phyloP scores from a whole-genome alignment of 176 grass and related monocot genomes.

The Carex littledalei region DNA sequence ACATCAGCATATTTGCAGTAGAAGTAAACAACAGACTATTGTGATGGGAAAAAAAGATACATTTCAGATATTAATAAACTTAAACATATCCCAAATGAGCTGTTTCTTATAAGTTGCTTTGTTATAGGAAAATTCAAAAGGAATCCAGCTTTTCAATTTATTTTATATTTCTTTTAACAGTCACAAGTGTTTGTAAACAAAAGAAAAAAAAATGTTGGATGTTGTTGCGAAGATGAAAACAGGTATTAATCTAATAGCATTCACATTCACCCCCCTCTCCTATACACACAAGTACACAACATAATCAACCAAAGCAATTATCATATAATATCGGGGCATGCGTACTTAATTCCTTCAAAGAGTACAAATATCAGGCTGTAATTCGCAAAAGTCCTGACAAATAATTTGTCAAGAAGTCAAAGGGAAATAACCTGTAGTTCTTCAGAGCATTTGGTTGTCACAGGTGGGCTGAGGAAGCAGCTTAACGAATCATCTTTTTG shows the following conservation, averaged over 20 bases:
- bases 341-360: neutral
- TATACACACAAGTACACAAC: neutral
- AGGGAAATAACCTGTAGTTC: slow-evolving; percentile 55
- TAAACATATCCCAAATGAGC: too few relatives aligned
- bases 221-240: neutral
- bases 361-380: neutral
- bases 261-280: neutral
- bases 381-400: neutral
- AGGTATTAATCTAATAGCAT: neutral
- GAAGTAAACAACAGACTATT: neutral
- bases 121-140: neutral
- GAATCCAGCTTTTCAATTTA: neutral
- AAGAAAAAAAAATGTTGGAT: neutral
- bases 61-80: too few relatives aligned
- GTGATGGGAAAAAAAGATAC: neutral
- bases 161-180: neutral
- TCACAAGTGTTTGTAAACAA: neutral
- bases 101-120: neutral
- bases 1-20: neutral
- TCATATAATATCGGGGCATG: neutral
- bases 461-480: slow-evolving; percentile 50
- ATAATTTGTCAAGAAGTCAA: slow-evolving; percentile 10
- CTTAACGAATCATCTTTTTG: slow-evolving; percentile 49
- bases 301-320: neutral
- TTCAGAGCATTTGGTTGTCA: slow-evolving; percentile 49